Conservation (phyloP, 164 flowering plant genomes). For the Brasenia schreberi region DNA sequence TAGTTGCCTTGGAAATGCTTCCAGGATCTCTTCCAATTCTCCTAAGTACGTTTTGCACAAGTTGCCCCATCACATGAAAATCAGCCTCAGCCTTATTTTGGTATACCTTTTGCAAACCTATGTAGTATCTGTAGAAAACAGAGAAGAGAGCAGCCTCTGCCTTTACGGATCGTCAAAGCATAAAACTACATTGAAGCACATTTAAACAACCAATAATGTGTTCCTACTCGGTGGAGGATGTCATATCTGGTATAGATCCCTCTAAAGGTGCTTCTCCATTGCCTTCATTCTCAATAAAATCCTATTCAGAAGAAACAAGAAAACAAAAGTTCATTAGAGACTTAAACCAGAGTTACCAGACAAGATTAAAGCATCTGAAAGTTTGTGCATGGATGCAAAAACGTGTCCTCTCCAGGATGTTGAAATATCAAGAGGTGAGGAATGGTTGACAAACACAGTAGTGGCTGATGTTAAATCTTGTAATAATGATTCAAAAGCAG, state of each 20-base stretch:
- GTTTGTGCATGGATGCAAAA: too few species aligned
- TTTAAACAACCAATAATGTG: neutral
- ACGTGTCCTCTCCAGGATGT: too few species aligned
- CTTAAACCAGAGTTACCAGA: too few species aligned
- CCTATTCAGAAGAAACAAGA: constrained; percentile 26
- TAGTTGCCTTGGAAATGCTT: constrained; percentile 46
- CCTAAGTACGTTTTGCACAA: constrained; percentile 53
- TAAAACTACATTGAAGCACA: too few species aligned
- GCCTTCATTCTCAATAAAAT: constrained; percentile 85
- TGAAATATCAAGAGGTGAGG: too few species aligned
- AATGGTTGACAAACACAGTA: too few species aligned
- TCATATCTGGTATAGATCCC: constrained; percentile 98
- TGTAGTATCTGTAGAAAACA: constrained; percentile 56
- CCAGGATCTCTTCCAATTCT: constrained; percentile 71
- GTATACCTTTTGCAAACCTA: constrained; percentile 80
- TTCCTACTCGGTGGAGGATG: constrained; percentile 91
- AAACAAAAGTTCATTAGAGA: too few species aligned
- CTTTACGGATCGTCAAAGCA: neutral
- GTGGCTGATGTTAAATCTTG: too few species aligned
- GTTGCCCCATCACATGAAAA: constrained; percentile 49
- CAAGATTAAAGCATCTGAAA: too few species aligned
- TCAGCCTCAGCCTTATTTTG: constrained; percentile 97
- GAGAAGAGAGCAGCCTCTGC: neutral
- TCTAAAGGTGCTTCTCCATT: constrained; percentile 91
- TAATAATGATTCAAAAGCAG: too few species aligned